Percentiles rank a stretch among this genome's conserved stretches.
Evolutionary conservation across 2,329 filamentous ascomycete species (phyloP).

Genomic region (Fusarium floridanum): DNA sequence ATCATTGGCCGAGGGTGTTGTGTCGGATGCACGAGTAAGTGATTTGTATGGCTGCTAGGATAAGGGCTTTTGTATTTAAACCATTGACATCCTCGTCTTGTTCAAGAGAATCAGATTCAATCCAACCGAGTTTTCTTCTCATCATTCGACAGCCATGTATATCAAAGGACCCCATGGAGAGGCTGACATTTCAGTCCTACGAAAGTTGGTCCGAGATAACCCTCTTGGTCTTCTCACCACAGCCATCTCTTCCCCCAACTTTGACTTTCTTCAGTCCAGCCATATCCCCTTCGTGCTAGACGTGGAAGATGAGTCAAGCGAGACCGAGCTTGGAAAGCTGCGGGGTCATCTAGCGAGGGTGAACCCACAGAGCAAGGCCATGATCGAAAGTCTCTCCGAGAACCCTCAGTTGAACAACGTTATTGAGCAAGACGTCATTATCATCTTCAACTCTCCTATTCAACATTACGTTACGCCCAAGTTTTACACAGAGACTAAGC

Average conservation of each 20-base stretch:
- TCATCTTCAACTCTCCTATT: constrained; percentile 70
- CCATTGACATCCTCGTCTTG: background rate
- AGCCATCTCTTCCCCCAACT: constrained; percentile 63
- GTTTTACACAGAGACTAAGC: constrained; percentile 76
- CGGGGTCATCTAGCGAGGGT: constrained; percentile 72
- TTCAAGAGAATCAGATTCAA: no score
- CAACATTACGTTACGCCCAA: constrained; percentile 78
- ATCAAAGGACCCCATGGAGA: constrained; percentile 68
- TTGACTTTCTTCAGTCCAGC: constrained; percentile 67
- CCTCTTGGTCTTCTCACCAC: constrained; percentile 74
- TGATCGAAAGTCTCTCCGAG: constrained; percentile 61
- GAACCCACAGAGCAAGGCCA: constrained; percentile 74
- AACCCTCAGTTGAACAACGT: constrained; percentile 38
- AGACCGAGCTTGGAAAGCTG: constrained; percentile 59
- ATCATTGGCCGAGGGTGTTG: constrained; percentile 5
- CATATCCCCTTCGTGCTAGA: constrained; percentile 74
- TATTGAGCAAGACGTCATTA: constrained; percentile 67
- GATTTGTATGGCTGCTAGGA: background rate
- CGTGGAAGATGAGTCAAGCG: constrained; percentile 55
- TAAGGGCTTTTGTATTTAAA: background rate
- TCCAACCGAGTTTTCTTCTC: background rate
- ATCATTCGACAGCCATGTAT: constrained; percentile 62
- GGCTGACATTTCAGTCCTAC: constrained; percentile 60
- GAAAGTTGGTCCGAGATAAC: constrained; percentile 69
- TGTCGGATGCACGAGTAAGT: background rate